phyloP scores from a whole-genome alignment of 805 yeast genomes.

The Lipomyces japonicus region DNA sequence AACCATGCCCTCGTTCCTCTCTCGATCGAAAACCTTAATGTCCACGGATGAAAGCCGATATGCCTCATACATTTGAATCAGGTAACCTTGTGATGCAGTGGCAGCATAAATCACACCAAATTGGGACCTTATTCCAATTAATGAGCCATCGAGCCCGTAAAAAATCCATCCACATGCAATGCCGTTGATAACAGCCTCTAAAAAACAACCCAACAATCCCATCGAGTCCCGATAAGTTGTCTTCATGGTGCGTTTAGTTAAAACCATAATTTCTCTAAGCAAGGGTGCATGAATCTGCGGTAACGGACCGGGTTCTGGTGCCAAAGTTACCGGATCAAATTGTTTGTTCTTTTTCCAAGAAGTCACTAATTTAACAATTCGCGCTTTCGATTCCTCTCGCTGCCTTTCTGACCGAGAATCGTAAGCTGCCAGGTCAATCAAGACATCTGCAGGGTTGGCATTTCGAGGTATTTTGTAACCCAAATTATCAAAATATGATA shows the following conservation, averaged over 20 bases:
- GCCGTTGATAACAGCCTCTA: slow-evolving; percentile 53
- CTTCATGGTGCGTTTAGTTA: slow-evolving; percentile 46
- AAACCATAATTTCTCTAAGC: slow-evolving; percentile 43
- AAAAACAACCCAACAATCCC: slow-evolving; percentile 45
- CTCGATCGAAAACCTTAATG: slow-evolving; percentile 58
- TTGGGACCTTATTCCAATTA: slow-evolving; percentile 43
- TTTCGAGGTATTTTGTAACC: slow-evolving; percentile 47
- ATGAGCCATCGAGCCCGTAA: slow-evolving; percentile 45
- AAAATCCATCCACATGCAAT: slow-evolving; percentile 74
- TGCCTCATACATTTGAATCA: slow-evolving; percentile 55
- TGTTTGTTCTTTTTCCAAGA: slow-evolving; percentile 39
- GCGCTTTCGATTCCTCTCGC: slow-evolving; percentile 37
- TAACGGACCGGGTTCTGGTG: slow-evolving; percentile 18
- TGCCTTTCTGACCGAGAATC: slow-evolving; percentile 46
- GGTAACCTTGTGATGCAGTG: slow-evolving; percentile 52
- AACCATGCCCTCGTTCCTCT: slow-evolving; percentile 65
- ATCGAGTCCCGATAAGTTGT: slow-evolving; percentile 51
- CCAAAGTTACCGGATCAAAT: neutral
- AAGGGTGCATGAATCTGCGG: slow-evolving; percentile 30
- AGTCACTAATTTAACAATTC: slow-evolving; percentile 39
- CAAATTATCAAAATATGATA: slow-evolving; percentile 48
- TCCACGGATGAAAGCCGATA: slow-evolving; percentile 55
- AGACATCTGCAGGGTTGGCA: slow-evolving; percentile 60
- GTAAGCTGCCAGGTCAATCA: slow-evolving; percentile 55
- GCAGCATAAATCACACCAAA: slow-evolving; percentile 53